Percentiles rank a stretch among this genome's conserved stretches.
Conservation (phyloP, 192 early-diverging fungal species). For the Backusella westeae region DNA sequence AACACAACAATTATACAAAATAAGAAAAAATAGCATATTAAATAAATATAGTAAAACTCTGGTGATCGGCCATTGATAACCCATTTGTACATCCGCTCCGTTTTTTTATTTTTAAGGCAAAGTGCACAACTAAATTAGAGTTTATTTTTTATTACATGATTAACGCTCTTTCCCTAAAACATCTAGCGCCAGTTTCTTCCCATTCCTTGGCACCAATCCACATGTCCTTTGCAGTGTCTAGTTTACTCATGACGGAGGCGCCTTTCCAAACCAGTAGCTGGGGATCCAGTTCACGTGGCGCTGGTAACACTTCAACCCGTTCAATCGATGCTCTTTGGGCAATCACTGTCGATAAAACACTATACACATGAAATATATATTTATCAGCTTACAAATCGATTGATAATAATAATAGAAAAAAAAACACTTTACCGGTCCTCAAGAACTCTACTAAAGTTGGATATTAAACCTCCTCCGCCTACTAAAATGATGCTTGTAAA, state of each 20-base stretch:
- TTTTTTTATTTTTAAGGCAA: too few species aligned
- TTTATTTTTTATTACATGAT: constrained; percentile 49
- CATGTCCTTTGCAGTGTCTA: constrained; percentile 77
- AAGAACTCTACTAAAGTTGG: constrained; percentile 63
- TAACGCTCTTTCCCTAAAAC: constrained; percentile 58
- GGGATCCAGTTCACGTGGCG: constrained; percentile 83
- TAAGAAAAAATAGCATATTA: too few species aligned
- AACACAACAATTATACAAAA: too few species aligned
- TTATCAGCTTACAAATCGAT: too few species aligned
- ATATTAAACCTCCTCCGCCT: constrained; percentile 77
- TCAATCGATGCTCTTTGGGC: constrained; percentile 43
- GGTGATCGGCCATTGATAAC: too few species aligned
- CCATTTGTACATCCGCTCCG: too few species aligned
- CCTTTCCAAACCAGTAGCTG: constrained; percentile 88
- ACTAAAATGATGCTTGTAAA: constrained; percentile 81
- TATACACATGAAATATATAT: background rate
- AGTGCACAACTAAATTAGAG: too few species aligned
- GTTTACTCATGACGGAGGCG: constrained; percentile 70
- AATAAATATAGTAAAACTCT: too few species aligned
- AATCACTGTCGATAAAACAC: constrained; percentile 33
- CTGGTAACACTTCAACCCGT: constrained; percentile 66
- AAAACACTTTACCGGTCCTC: constrained; percentile 49
- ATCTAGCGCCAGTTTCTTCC: constrained; percentile 64
- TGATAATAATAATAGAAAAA: too few species aligned
- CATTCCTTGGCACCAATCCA: constrained; percentile 78